These are phyloP conservation scores for Filobasidium floriforme DNA, from an alignment of 768 basidiomycete species.

Conservation along the genomic window DNA sequence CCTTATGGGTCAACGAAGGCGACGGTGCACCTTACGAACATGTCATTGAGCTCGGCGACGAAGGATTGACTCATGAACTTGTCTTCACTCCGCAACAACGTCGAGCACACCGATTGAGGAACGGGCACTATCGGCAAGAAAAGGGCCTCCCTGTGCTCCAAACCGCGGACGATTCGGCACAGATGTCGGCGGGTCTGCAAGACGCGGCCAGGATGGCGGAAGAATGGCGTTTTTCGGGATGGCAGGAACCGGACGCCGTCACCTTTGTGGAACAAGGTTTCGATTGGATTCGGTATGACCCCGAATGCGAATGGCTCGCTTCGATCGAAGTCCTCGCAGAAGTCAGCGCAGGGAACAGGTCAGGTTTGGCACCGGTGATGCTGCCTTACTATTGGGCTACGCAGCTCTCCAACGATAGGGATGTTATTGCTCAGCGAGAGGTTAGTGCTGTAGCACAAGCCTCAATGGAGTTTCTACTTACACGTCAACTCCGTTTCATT, in stretches of 20 bases:
- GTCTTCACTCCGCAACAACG: conserved; percentile 64
- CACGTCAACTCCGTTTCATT: conserved; percentile 7
- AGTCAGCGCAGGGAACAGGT: background rate
- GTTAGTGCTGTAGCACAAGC: conserved; percentile 50
- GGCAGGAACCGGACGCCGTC: conserved; percentile 93
- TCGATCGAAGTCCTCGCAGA: conserved; percentile 55
- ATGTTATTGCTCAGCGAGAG: conserved; percentile 95
- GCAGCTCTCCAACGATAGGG: conserved; percentile 87
- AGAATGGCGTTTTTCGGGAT: conserved; percentile 87
- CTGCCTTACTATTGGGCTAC: conserved; percentile 97
- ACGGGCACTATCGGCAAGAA: conserved; percentile 34
- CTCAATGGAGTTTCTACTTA: background rate
- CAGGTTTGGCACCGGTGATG: background rate
- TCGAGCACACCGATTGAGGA: conserved; percentile 27
- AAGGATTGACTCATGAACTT: conserved; percentile 89
- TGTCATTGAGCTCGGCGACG: conserved; percentile 76
- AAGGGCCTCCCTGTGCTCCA: conserved; percentile 29
- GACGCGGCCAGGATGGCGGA: conserved; percentile 23
- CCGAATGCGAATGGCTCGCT: conserved; percentile 99
- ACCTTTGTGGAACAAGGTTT: conserved; percentile 92
- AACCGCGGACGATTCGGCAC: conserved; percentile 28
- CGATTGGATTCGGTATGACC: conserved; percentile 98
- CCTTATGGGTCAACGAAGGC: conserved; percentile 95
- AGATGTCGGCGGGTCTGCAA: conserved; percentile 21
- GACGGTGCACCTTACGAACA: conserved; percentile 99